These are phyloP conservation scores for Ceratocystis eucalypticola DNA, from an alignment of 2,329 filamentous ascomycete species.

Conservation along the genomic window DNA sequence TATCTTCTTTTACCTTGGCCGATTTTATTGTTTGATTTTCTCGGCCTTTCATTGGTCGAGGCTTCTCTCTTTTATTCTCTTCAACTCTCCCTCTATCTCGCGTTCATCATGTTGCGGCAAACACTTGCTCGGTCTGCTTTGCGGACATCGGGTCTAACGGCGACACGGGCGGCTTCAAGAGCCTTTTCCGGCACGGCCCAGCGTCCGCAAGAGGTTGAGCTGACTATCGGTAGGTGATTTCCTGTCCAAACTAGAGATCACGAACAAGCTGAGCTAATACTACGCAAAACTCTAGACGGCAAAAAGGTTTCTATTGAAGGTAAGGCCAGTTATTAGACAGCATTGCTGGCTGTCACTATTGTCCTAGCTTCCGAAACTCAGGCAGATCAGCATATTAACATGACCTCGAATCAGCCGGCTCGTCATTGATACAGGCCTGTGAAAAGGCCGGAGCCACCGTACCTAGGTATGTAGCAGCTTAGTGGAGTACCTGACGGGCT, in stretches of 20 bases:
- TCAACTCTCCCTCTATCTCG: background rate
- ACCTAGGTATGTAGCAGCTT: slow-evolving; percentile 51
- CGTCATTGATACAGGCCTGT: slow-evolving; percentile 95
- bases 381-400: slow-evolving; percentile 18
- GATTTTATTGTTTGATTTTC: background rate
- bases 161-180: slow-evolving; percentile 44
- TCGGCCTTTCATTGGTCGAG: background rate
- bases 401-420: slow-evolving; percentile 53
- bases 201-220: slow-evolving; percentile 82
- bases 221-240: slow-evolving; percentile 64
- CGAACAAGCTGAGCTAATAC: slow-evolving; percentile 21
- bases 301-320: slow-evolving; percentile 98
- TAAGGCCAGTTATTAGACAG: slow-evolving; percentile 31
- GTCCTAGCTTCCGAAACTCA: background rate
- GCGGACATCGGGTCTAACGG: slow-evolving; percentile 46
- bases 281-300: slow-evolving; percentile 50
- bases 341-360: background rate
- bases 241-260: slow-evolving; percentile 23
- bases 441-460: slow-evolving; percentile 89
- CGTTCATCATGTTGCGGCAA: slow-evolving; percentile 51
- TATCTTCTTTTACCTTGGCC: background rate
- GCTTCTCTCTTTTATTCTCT: background rate
- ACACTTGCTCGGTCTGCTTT: slow-evolving; percentile 54
- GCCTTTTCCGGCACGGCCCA: slow-evolving; percentile 68
- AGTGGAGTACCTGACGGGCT: background rate